A percentile compares a stretch with the other conserved stretches of the same genome.
These are phyloP conservation scores for Amanita jacksonii DNA, from an alignment of 768 basidiomycete species.

Conservation along the genomic window DNA sequence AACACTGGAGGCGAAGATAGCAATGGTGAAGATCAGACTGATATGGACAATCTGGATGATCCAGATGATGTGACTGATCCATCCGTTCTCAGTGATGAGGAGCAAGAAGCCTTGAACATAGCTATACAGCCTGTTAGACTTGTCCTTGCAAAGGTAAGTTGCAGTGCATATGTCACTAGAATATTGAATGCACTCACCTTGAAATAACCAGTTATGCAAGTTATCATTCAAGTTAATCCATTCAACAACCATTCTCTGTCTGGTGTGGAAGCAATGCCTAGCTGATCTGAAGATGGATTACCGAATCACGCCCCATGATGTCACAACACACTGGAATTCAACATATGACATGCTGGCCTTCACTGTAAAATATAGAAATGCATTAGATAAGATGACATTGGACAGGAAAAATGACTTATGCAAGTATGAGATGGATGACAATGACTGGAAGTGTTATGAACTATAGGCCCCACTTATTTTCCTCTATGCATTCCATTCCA, in stretches of 20 bases:
- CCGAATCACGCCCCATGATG: constrained; percentile 20
- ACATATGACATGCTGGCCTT: constrained; percentile 19
- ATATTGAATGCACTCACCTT: constrained; percentile 3
- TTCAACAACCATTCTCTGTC: neutral
- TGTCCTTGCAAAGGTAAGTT: constrained; percentile 17
- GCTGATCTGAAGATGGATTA: constrained; percentile 4
- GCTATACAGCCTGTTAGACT: constrained; percentile 12
- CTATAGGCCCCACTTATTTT: too few species aligned
- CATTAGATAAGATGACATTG: constrained; percentile 16
- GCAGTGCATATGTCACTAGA: neutral
- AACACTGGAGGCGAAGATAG: neutral
- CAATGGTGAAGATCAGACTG: neutral
- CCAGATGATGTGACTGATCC: neutral
- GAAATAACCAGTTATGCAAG: constrained; percentile 13
- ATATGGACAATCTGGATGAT: neutral
- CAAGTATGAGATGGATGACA: constrained; percentile 14
- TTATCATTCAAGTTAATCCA: constrained; percentile 6
- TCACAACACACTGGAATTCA: constrained; percentile 22
- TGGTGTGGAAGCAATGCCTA: constrained; percentile 3
- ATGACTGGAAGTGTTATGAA: too few species aligned
- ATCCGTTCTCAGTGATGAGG: constrained; percentile 7
- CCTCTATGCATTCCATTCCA: too few species aligned
- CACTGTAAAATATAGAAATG: constrained; percentile 17
- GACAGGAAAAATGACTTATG: constrained; percentile 10
- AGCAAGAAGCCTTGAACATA: constrained; percentile 7